Conservation (phyloP, 257 asterid genomes). For the Agastache rugosa region DNA sequence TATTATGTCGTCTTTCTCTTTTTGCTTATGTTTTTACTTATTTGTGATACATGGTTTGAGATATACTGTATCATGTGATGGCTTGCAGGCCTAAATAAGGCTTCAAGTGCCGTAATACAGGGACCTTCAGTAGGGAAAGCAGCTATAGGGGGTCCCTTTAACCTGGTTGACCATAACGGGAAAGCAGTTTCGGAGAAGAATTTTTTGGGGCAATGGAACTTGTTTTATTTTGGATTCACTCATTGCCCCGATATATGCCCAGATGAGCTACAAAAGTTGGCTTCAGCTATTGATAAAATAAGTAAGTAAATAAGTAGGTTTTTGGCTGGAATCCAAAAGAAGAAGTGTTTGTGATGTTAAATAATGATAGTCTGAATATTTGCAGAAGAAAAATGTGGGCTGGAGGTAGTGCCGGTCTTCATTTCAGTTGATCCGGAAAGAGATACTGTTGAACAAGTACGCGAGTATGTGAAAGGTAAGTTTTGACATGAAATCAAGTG, state of each 20-base stretch:
- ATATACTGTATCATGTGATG: slow-evolving; percentile 20
- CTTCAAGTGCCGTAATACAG: slow-evolving; percentile 67
- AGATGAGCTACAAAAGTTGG: slow-evolving; percentile 87
- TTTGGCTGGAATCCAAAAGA: background rate
- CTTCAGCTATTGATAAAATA: slow-evolving; percentile 83
- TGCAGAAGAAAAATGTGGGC: slow-evolving; percentile 77
- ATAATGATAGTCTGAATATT: background rate
- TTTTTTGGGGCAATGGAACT: slow-evolving; percentile 85
- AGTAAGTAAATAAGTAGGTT: slow-evolving; percentile 53
- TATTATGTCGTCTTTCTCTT: background rate
- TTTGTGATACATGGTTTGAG: background rate
- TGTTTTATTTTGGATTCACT: slow-evolving; percentile 90
- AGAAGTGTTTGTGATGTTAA: background rate
- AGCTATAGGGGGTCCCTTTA: slow-evolving; percentile 92
- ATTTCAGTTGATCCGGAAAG: slow-evolving; percentile 97
- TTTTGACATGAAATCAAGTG: slow-evolving; percentile 18
- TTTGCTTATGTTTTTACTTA: background rate
- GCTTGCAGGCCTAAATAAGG: slow-evolving; percentile 64
- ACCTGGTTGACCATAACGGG: slow-evolving; percentile 85
- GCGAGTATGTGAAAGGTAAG: slow-evolving; percentile 87
- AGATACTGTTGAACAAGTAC: slow-evolving; percentile 88
- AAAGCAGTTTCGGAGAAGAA: slow-evolving; percentile 77
- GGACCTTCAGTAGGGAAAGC: slow-evolving; percentile 93
- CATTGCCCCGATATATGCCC: slow-evolving; percentile 99
- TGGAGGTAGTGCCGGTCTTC: slow-evolving; percentile 84